Evolutionary conservation across 2,329 filamentous ascomycete genomes (phyloP).

Genomic region (Alternaria incomplexa): DNA sequence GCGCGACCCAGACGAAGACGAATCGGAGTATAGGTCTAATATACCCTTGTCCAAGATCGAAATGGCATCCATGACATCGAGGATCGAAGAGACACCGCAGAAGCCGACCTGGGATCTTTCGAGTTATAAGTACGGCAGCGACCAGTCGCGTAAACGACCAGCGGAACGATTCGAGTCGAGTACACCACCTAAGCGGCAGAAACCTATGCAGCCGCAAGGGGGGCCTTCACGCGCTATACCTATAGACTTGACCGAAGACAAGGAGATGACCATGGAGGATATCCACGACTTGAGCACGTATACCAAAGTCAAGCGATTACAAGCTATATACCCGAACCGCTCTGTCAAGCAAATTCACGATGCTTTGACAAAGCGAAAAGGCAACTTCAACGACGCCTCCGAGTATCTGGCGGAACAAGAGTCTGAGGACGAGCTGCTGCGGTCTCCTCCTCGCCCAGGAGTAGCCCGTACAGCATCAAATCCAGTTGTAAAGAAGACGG

Average conservation of each 20-base stretch:
- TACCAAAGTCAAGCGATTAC: slow-evolving; percentile 61
- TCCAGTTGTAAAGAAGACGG: slow-evolving; percentile 52
- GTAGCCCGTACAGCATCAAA: slow-evolving; percentile 18
- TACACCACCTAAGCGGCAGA: slow-evolving; percentile 34
- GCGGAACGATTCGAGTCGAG: slow-evolving; percentile 22
- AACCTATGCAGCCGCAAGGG: slow-evolving; percentile 30
- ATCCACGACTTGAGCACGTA: slow-evolving; percentile 56
- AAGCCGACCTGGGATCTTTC: slow-evolving; percentile 39
- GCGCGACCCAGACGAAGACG: slow-evolving; percentile 51
- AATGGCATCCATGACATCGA: slow-evolving; percentile 24
- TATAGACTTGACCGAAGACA: slow-evolving; percentile 32
- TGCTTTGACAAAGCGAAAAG: slow-evolving; percentile 57
- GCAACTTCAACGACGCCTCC: slow-evolving; percentile 62
- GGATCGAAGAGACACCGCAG: slow-evolving; percentile 45
- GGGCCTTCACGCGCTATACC: slow-evolving; percentile 44
- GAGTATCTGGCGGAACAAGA: slow-evolving; percentile 26
- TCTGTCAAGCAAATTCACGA: slow-evolving; percentile 57
- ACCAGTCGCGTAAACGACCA: slow-evolving; percentile 35
- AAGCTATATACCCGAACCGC: slow-evolving; percentile 54
- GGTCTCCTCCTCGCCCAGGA: slow-evolving; percentile 34
- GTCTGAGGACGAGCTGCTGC: slow-evolving; percentile 45
- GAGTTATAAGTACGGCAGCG: slow-evolving; percentile 28
- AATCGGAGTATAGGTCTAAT: slow-evolving; percentile 56
- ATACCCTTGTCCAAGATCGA: slow-evolving; percentile 66
- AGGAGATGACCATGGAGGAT: slow-evolving; percentile 29